Evolutionary conservation across 306 rosid genomes (phyloP), one percentile per base, ranked within the genome.

Genomic region (Gleditsia sinensis): DNA sequence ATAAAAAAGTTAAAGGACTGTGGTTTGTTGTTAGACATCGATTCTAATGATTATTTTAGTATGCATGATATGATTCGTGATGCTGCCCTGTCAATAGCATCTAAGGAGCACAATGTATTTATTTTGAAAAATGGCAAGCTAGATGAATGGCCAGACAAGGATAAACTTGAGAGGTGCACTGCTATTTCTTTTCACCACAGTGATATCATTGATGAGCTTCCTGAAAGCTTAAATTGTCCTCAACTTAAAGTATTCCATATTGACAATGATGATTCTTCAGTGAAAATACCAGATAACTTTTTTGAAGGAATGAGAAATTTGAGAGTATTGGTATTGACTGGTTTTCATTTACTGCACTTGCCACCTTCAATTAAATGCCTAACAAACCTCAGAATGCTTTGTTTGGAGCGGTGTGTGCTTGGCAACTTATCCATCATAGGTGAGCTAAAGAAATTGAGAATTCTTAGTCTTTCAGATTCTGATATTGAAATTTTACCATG

Each of bases 401-500:
- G 78, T 63, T 42, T 88, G 36, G 82, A 74, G 70, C 1, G 0
- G 0, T 85, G 83, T 34, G 37, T 0, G 0, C 46, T 88, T 32
- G 86, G 39, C 34, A 0, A 62, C 2, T 42, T 83, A 13, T 3
- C 65, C 6, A 2, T 81, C 8, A 68, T 88, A 13, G 92, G 83
- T 0, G n/a, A 74, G 40, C 7, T 88, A 49, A 72, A 42, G 23
- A 80, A 54, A 24, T 72, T 88, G 20, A 71, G 77, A 83, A 74
- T 88, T 62, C 85, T 88, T 3, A 81, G 86, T 74, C 12, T 85
- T 58, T 1, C 67, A 34, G 0, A 20, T 1, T 88, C 92, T 9
- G 24, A 61, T 7, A 16, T 85, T 9, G 46, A 65, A 20, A 37
- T 39, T 9, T 72, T 88, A 30, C 86, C 90, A 0, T 14, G 16